phyloP scores from a whole-genome alignment of 2,329 filamentous ascomycete genomes.

The Botrytis sinoallii region DNA sequence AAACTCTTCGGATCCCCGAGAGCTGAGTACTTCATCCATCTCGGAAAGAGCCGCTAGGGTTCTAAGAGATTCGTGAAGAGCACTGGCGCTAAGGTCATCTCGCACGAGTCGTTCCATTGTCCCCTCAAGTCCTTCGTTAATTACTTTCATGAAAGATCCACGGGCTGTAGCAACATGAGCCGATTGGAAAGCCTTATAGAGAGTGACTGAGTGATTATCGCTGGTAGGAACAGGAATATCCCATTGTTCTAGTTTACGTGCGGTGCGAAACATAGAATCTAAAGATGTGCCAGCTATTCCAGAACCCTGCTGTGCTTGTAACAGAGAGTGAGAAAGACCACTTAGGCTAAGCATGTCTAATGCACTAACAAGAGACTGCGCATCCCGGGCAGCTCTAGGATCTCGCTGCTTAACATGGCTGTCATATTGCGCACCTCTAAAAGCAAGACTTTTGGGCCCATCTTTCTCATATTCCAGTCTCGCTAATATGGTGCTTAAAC shows the following conservation, averaged over 20 bases:
- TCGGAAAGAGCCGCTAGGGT: conserved; percentile 74
- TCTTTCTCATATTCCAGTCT: conserved; percentile 87
- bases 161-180: conserved; percentile 65
- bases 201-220: conserved; percentile 61
- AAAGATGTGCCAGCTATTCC: conserved; percentile 57
- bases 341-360: conserved; percentile 79
- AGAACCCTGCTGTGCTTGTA: conserved; percentile 62
- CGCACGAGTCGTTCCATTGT: conserved; percentile 57
- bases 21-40: conserved; percentile 71
- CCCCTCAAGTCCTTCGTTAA: conserved; percentile 61
- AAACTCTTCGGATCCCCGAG: conserved; percentile 57
- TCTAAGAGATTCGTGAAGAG: conserved; percentile 54
- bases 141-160: conserved; percentile 49
- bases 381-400: conserved; percentile 55
- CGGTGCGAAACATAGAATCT: conserved; percentile 74
- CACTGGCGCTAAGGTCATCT: conserved; percentile 49
- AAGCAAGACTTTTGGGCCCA: conserved; percentile 81
- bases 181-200: conserved; percentile 79
- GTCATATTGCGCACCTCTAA: conserved; percentile 87
- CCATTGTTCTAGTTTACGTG: conserved; percentile 85
- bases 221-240: conserved; percentile 73
- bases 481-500: conserved; percentile 71
- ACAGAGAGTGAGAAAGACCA: conserved; percentile 77
- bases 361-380: conserved; percentile 69
- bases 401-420: conserved; percentile 68